These are phyloP conservation scores for Sporobolomyces roseus DNA, from an alignment of 768 basidiomycete species.

Conservation along the genomic window DNA sequence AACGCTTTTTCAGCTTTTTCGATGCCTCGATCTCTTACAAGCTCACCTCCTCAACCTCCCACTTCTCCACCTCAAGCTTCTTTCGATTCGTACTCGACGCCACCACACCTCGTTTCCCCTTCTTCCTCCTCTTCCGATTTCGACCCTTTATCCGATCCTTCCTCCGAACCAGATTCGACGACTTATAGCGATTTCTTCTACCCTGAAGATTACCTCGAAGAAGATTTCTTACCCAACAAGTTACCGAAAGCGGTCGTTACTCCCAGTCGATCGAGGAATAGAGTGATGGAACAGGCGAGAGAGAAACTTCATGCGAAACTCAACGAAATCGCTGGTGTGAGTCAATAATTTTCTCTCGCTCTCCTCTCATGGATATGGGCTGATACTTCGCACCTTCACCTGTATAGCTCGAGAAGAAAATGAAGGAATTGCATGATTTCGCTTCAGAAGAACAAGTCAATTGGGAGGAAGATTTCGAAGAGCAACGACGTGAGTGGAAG, in stretches of 20 bases:
- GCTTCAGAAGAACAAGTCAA: neutral
- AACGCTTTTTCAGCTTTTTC: neutral
- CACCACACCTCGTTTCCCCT: neutral
- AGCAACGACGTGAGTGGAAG: slow-evolving; percentile 7
- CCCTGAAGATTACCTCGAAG: slow-evolving; percentile 22
- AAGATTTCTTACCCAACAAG: slow-evolving; percentile 18
- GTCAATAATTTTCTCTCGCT: neutral
- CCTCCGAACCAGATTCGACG: neutral
- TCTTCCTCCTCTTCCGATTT: neutral
- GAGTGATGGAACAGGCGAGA: slow-evolving; percentile 39
- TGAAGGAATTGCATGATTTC: slow-evolving; percentile 9
- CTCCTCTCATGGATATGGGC: neutral
- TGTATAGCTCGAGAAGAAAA: slow-evolving; percentile 22
- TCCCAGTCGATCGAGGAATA: neutral
- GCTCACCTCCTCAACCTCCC: neutral
- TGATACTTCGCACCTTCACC: neutral
- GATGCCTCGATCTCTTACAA: neutral
- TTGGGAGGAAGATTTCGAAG: neutral
- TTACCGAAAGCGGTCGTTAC: slow-evolving; percentile 26
- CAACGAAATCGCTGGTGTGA: slow-evolving; percentile 30
- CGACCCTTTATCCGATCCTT: neutral
- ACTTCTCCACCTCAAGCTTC: neutral
- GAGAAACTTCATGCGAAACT: slow-evolving; percentile 10
- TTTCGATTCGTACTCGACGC: neutral
- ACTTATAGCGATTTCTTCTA: slow-evolving; percentile 18